Percentiles rank a stretch among this genome's conserved stretches.
These are phyloP conservation scores for Perilla frutescens DNA, from an alignment of 257 asterid genomes.

Conservation along the genomic window DNA sequence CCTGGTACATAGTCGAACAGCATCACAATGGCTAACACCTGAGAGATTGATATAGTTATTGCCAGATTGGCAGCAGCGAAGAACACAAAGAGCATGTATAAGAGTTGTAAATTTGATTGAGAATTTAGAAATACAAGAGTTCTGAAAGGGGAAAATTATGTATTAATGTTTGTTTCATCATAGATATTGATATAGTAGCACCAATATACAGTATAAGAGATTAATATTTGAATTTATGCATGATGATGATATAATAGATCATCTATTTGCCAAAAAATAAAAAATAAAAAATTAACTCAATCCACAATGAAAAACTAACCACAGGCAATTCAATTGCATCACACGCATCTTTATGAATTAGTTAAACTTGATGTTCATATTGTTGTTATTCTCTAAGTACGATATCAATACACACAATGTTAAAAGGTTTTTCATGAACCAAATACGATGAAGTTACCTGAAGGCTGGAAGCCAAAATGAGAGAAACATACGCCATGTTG, in stretches of 20 bases:
- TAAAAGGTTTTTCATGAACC: conserved; percentile 7
- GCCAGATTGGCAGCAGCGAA: not conserved
- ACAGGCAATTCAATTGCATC: no score
- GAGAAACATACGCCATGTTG: conserved; percentile 81
- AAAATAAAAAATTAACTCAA: no score
- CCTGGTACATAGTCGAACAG: conserved; percentile 56
- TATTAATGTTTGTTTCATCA: no score
- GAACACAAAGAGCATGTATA: not conserved
- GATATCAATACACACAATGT: not conserved
- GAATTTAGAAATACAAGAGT: not conserved
- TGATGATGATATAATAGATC: no score
- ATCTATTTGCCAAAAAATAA: no score
- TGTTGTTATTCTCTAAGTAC: conserved; percentile 5
- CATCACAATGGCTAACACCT: conserved; percentile 76
- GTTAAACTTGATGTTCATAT: not conserved
- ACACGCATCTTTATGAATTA: no score
- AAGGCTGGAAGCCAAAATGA: conserved; percentile 74
- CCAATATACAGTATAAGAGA: no score
- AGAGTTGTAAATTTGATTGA: not conserved
- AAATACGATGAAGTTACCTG: conserved; percentile 58
- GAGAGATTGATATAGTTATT: conserved; percentile 32
- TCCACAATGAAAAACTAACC: no score
- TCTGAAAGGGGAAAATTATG: no score
- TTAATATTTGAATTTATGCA: no score
- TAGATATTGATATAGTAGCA: no score